Evolutionary conservation across 1,139 yeast genomes (phyloP), one percentile per base, ranked within the genome.

Genomic region (Debaryomyces udenii): DNA sequence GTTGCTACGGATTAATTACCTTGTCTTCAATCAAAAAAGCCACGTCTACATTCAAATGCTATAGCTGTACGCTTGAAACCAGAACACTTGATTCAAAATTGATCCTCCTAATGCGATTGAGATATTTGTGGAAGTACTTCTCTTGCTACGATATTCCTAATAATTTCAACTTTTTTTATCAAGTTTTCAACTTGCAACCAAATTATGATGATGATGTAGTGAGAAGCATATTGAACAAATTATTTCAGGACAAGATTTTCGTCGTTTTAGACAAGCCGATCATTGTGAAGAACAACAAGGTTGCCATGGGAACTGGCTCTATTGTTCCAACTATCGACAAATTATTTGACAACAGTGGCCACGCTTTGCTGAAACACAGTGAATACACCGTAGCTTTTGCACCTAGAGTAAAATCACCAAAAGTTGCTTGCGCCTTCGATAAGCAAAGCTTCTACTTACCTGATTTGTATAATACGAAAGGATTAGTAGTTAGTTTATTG

Each of bases 101-200:
- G 18, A 28, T 27, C 6, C 28, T 45, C 4, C 42, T 58, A 18
- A 50, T 55, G 47, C 47, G 50, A 33, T 40, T 50, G 7, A 46
- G 64, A 28, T 46, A 45, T 27, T 40, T 59, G 16, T 57, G 57
- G 56, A 40, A 46, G 24, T 43, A 50, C 35, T 41, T 55, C 14
- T 16, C 31, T 6, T 23, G 31, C 3, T 35, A 42, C 24, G 46
- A 42, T 4, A 40, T 60, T 24, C 63, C 62, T 1, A 15, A 26
- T 7, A 29, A 37, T 9, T 46, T 46, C 30, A 37, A 35, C 13
- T 29, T 47, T 6, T 41, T 51, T 30, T 43, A 43, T 13, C 35
- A 42, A n/a, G 32, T 49, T 4, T 41, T 49, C 16, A 31, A 38
- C 13, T 27, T 46, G 15, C 27, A 32, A 23, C n/a, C 29, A n/a